Conservation (phyloP, 164 flowering plant genomes). For the Euptelea pleiosperma region DNA sequence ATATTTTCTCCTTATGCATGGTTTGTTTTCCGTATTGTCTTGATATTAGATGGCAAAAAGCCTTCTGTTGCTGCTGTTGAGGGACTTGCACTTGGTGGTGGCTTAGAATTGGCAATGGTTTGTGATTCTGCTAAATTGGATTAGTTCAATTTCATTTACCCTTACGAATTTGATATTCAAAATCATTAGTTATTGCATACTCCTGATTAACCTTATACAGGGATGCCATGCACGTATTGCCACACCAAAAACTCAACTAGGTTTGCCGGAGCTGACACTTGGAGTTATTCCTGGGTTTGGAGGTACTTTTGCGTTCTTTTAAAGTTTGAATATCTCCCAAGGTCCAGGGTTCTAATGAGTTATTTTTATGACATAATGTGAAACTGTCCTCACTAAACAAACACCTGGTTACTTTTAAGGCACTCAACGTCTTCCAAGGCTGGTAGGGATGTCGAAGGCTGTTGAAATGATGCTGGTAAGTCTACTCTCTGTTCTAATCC, state of each 20-base stretch:
- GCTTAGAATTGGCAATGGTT: slow-evolving; percentile 86
- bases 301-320: slow-evolving; percentile 43
- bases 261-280: slow-evolving; percentile 88
- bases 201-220: slow-evolving; percentile 29
- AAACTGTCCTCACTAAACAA: slow-evolving; percentile 1
- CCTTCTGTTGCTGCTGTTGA: slow-evolving; percentile 89
- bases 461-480: slow-evolving; percentile 92
- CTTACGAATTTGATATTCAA: neutral
- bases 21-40: neutral
- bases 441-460: slow-evolving; percentile 77
- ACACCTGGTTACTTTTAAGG: slow-evolving; percentile 42
- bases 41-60: slow-evolving; percentile 62
- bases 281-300: slow-evolving; percentile 94
- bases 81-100: slow-evolving; percentile 99
- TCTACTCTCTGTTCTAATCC: slow-evolving; percentile 2
- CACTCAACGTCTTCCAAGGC: slow-evolving; percentile 97
- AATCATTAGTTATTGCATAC: neutral
- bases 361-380: neutral
- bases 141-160: neutral
- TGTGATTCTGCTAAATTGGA: slow-evolving; percentile 23
- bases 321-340: neutral
- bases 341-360: neutral
- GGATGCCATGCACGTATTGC: slow-evolving; percentile 95
- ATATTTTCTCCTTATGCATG: slow-evolving; percentile 5
- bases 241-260: slow-evolving; percentile 71